These are phyloP conservation scores for Hordeum marinum DNA, from an alignment of 176 grass and related monocot species.

Conservation along the genomic window DNA sequence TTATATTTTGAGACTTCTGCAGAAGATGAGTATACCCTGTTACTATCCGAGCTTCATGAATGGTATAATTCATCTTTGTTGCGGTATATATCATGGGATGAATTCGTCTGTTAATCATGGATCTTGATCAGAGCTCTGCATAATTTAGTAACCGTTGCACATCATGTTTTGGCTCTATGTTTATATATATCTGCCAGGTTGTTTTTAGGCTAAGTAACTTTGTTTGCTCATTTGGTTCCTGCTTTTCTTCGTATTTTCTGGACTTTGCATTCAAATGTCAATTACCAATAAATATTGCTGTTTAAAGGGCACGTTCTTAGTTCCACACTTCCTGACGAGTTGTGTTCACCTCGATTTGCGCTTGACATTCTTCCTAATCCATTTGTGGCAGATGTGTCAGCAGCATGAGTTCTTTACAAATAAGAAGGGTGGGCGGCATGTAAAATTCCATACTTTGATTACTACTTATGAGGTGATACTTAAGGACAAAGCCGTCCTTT, in stretches of 20 bases:
- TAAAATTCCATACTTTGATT: conserved; percentile 83
- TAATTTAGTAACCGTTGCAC: not conserved
- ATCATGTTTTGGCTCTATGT: not conserved
- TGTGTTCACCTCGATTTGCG: not conserved
- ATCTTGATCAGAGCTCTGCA: not conserved
- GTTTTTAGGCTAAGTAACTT: not conserved
- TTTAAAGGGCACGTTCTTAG: not conserved
- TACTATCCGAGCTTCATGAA: not conserved
- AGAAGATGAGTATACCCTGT: not conserved
- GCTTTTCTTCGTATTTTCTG: conserved; percentile 7
- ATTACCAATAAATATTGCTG: not conserved
- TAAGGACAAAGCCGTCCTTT: conserved; percentile 91
- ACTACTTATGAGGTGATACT: conserved; percentile 99
- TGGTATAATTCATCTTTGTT: not conserved
- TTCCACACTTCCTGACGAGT: not conserved
- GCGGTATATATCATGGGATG: not conserved
- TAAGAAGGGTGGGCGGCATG: conserved; percentile 74
- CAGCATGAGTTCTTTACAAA: conserved; percentile 81
- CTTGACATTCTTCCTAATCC: not conserved
- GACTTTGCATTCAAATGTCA: not conserved
- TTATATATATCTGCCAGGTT: not conserved
- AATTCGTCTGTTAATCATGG: not conserved
- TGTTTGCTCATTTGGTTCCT: not conserved
- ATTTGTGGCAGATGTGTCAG: conserved; percentile 65
- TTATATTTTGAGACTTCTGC: not conserved